phyloP scores from a whole-genome alignment of 345 rosid genomes.

The Draba incana region DNA sequence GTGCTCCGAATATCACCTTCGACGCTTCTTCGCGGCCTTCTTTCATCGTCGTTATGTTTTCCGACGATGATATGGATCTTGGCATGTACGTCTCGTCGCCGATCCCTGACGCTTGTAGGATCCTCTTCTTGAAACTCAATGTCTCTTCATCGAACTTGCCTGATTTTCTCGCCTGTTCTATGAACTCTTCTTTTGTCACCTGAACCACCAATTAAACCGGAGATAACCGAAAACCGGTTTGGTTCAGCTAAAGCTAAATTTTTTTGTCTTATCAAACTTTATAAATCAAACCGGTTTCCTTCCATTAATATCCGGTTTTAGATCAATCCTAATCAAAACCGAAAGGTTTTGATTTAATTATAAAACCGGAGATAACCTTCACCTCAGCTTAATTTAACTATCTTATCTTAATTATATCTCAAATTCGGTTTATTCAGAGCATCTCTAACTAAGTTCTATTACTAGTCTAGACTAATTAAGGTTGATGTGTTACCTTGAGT shows the following conservation, averaged over 20 bases:
- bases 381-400: background rate
- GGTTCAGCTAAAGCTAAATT: no score
- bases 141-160: conserved; percentile 70
- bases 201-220: conserved; percentile 31
- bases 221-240: background rate
- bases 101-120: conserved; percentile 73
- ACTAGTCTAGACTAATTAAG: background rate
- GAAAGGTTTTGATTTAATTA: no score
- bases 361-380: conserved; percentile 17
- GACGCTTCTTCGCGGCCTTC: conserved; percentile 87
- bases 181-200: conserved; percentile 76
- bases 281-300: no score
- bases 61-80: conserved; percentile 52
- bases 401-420: no score
- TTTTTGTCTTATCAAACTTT: no score
- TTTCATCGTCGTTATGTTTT: conserved; percentile 78
- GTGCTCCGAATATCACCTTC: conserved; percentile 77
- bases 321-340: no score
- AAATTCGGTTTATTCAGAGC: no score
- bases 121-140: conserved; percentile 66
- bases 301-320: no score
- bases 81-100: conserved; percentile 89
- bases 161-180: conserved; percentile 57
- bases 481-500: conserved; percentile 61
- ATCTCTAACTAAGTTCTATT: no score